phyloP scores from a whole-genome alignment of 495 filamentous ascomycete species.

The Amphirosellinia nigrospora region DNA sequence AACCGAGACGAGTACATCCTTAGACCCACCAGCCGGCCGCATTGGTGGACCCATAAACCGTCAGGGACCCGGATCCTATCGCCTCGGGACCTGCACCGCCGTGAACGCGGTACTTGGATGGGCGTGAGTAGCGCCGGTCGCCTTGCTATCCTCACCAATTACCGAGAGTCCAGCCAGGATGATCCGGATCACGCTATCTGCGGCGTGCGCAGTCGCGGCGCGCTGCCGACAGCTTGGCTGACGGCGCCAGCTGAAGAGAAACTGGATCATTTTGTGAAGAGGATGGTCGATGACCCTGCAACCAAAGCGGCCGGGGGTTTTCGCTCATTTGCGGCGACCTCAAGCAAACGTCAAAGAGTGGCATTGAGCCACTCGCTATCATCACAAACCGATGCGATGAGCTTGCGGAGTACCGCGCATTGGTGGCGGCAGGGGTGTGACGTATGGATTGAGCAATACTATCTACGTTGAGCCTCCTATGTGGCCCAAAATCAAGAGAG shows the following conservation, averaged over 20 bases:
- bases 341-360: conserved; percentile 50
- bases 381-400: conserved; percentile 84
- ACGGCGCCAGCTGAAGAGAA: conserved; percentile 57
- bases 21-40: conserved; percentile 80
- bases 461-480: conserved; percentile 66
- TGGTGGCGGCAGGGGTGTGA: conserved; percentile 64
- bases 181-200: conserved; percentile 56
- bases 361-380: conserved; percentile 75
- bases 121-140: conserved; percentile 85
- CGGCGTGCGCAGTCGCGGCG: conserved; percentile 74
- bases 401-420: conserved; percentile 71
- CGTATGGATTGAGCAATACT: conserved; percentile 86
- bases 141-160: conserved; percentile 93
- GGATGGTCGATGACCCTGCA: conserved; percentile 69
- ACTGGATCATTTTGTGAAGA: conserved; percentile 66
- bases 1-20: conserved; percentile 96
- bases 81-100: conserved; percentile 56
- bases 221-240: conserved; percentile 89
- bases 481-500: conserved; percentile 82
- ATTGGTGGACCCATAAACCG: conserved; percentile 73
- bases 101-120: conserved; percentile 84
- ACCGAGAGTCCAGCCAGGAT: conserved; percentile 72
- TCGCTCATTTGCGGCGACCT: conserved; percentile 87
- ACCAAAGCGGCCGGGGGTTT: conserved; percentile 87
- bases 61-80: conserved; percentile 55